Conservation (phyloP, 163 green algal species). For the Botryococcus braunii region DNA sequence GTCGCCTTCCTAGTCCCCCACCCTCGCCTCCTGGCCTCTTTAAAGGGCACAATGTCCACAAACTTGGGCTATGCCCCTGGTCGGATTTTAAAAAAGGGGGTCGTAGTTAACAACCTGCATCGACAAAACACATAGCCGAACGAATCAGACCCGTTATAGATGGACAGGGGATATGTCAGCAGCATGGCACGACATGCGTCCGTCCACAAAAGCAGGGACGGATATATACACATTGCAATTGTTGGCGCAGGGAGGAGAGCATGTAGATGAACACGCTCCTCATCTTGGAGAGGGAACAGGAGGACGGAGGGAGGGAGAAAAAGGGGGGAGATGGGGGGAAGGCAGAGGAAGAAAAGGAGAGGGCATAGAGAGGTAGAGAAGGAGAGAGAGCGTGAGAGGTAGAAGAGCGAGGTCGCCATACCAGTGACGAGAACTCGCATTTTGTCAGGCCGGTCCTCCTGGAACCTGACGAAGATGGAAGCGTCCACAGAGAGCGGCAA, state of each 20-base stretch:
- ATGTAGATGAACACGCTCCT: background rate
- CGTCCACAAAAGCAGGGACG: no score
- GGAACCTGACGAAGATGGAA: conserved; percentile 58
- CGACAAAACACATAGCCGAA: no score
- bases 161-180: no score
- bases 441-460: conserved; percentile 59
- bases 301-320: background rate
- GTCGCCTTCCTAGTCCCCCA: no score
- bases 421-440: conserved; percentile 61
- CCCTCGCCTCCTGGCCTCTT: no score
- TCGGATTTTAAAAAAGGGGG: no score
- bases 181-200: no score
- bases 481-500: conserved; percentile 49
- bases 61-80: no score
- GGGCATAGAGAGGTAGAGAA: background rate
- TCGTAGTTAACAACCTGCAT: no score
- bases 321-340: background rate
- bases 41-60: no score
- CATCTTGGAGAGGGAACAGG: background rate
- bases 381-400: background rate
- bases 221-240: background rate
- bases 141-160: no score
- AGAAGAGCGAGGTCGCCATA: background rate
- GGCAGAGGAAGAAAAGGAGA: background rate
- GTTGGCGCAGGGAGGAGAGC: background rate